These are phyloP conservation scores for sorghum (Sorghum bicolor) DNA, from an alignment of 176 grass and related monocot genomes.

Conservation along the genomic window DNA sequence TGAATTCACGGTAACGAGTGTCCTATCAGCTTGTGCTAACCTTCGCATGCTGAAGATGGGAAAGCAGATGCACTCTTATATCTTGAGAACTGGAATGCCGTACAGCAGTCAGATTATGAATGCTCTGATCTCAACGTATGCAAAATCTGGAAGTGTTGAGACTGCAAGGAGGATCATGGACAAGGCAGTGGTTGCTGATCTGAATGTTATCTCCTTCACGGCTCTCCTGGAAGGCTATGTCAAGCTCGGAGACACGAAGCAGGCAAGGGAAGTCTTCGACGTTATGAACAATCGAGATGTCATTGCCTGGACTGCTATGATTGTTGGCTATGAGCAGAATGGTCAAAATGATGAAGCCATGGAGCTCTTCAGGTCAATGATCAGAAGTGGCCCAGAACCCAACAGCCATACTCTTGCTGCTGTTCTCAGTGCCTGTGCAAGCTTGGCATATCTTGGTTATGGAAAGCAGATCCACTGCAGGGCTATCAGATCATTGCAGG, in stretches of 20 bases:
- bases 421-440: conserved; percentile 69
- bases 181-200: conserved; percentile 31
- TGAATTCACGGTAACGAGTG: conserved; percentile 55
- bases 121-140: conserved; percentile 74
- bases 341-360: conserved; percentile 67
- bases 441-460: conserved; percentile 59
- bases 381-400: conserved; percentile 60
- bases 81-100: conserved; percentile 39
- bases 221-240: conserved; percentile 85
- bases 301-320: conserved; percentile 93
- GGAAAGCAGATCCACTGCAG: conserved; percentile 89
- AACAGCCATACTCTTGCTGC: conserved; percentile 82
- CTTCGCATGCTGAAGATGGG: conserved; percentile 45
- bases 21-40: conserved; percentile 52
- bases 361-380: conserved; percentile 72
- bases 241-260: conserved; percentile 64
- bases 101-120: conserved; percentile 48
- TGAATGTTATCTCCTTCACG: conserved; percentile 90
- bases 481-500: conserved; percentile 58
- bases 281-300: conserved; percentile 77
- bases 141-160: conserved; percentile 51
- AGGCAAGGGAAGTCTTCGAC: conserved; percentile 68
- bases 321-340: conserved; percentile 88
- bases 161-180: conserved; percentile 62
- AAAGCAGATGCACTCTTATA: conserved; percentile 55